Evolutionary conservation across 2,329 filamentous ascomycete species (phyloP), one percentile per base, ranked within the genome.

Genomic region (Epichloe amarillans): DNA sequence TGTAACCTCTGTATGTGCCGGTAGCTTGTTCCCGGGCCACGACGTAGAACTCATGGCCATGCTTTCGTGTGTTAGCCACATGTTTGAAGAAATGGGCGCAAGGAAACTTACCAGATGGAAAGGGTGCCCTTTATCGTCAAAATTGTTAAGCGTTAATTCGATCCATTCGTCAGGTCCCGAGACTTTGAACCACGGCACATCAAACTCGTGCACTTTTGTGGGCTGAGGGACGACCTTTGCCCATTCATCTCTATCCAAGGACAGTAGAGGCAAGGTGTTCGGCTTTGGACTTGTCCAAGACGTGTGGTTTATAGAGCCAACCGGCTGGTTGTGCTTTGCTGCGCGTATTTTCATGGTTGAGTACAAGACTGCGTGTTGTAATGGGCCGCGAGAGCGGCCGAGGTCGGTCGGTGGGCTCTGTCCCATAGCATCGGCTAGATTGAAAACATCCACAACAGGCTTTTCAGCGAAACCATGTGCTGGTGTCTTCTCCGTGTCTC

Each of bases 101-200:
- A 17, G 38, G 14, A 14, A 15, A 53, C 60, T 51, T 59, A 72
- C 69, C 41, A 76, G 52, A 55, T 76, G 73, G 52, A 75, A 75
- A 0, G 73, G 73, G 55, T 76, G 73, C 0, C 65, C 61, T 6
- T 69, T 69, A 40, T 75, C 72, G 51, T 76, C 73, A 15, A 74
- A 61, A 50, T 76, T 76, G 54, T 76, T 76, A 46, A 75, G 60
- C 3, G 74, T 63, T 1, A 75, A 55, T 53, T 75, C 72, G 1
- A 74, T 61, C 72, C 73, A 76, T 33, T 54, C 53, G 6, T 58
- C 64, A 15, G 43, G 17, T 30, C 57, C 57, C 1, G 53, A 46
- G 11, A 43, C 47, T 4, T 48, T 41, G 41, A 56, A 55, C 53
- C 53, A 54, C 0, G 58, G 58, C 12, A 56, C 55, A 17, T 46